phyloP scores from a whole-genome alignment of 2,329 filamentous ascomycete genomes.

The Aspergillus pseudoviridinutans region DNA sequence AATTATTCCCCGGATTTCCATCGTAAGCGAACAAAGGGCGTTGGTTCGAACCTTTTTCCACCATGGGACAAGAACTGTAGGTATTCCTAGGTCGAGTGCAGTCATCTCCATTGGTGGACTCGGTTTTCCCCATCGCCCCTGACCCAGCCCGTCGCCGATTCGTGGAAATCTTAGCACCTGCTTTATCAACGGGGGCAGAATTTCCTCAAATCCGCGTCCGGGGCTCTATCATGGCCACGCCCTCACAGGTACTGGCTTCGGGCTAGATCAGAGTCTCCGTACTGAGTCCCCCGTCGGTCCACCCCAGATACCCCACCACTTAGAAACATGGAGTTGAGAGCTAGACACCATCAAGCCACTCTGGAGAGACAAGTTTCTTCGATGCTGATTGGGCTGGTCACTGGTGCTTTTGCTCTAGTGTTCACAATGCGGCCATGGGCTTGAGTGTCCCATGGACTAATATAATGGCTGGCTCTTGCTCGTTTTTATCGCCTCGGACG shows the following conservation, averaged over 20 bases:
- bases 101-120: slow-evolving; percentile 28
- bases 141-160: slow-evolving; percentile 17
- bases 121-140: slow-evolving; percentile 13
- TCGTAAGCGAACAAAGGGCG: not conserved
- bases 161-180: slow-evolving; percentile 23
- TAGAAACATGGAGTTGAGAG: slow-evolving; percentile 16
- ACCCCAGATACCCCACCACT: slow-evolving; percentile 26
- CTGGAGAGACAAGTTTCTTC: slow-evolving; percentile 7
- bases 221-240: slow-evolving; percentile 17
- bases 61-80: not conserved
- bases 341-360: slow-evolving; percentile 13
- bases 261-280: not conserved
- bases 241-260: not conserved
- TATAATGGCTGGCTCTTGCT: slow-evolving; percentile 12
- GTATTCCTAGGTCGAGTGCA: not conserved
- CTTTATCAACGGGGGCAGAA: slow-evolving; percentile 19
- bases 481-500: slow-evolving; percentile 1
- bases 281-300: not conserved
- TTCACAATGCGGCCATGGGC: not conserved
- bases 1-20: not conserved
- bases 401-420: not conserved
- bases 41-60: not conserved
- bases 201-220: slow-evolving; percentile 31
- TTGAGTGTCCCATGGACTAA: slow-evolving; percentile 6
- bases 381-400: not conserved